These are phyloP conservation scores for Paramecium bursaria DNA, from an alignment of 73 alveolate species.

Conservation along the genomic window DNA sequence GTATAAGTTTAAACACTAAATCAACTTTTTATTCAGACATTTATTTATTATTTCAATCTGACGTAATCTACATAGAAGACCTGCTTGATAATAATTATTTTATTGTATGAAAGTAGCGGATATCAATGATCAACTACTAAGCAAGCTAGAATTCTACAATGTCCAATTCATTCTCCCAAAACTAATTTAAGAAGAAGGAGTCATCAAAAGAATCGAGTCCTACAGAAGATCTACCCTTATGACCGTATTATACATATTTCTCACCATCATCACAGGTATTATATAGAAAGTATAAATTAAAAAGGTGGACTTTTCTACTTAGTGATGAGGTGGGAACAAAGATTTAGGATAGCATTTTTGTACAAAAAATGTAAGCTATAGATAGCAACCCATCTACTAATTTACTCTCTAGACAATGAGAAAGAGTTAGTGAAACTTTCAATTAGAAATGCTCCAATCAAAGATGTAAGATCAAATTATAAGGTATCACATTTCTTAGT, in stretches of 20 bases:
- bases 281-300: neutral
- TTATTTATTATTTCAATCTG: too few species aligned
- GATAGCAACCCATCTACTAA: constrained; percentile 41
- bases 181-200: constrained; percentile 66
- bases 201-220: constrained; percentile 25
- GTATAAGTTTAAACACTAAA: too few species aligned
- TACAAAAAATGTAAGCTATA: constrained; percentile 8
- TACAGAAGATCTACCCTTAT: constrained; percentile 8
- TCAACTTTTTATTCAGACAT: too few species aligned
- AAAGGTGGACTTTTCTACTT: constrained; percentile 54
- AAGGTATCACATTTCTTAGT: neutral
- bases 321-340: constrained; percentile 64
- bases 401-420: constrained; percentile 34
- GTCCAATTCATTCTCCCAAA: constrained; percentile 52
- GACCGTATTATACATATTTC: neutral
- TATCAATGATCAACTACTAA: constrained; percentile 26
- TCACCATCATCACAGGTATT: constrained; percentile 42
- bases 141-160: constrained; percentile 21
- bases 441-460: neutral
- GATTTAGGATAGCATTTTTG: constrained; percentile 36
- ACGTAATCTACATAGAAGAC: too few species aligned
- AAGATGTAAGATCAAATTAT: neutral
- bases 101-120: constrained; percentile 37
- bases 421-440: neutral
- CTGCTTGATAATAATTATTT: too few species aligned